Percentiles rank a stretch among this genome's conserved stretches.
phyloP scores from a whole-genome alignment of 176 grass and related monocot genomes.

The Hordeum vulgare region DNA sequence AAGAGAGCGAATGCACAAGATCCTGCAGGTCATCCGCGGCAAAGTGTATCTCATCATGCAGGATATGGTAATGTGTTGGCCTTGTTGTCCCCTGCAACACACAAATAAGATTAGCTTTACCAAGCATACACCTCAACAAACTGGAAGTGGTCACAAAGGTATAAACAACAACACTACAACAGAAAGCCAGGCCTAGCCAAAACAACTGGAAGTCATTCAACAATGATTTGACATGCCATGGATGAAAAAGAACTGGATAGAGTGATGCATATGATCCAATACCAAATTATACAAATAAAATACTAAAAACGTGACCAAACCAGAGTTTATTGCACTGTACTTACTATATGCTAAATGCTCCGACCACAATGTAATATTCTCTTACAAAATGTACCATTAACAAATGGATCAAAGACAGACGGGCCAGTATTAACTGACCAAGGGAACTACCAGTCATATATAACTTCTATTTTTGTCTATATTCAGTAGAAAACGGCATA shows the following conservation, averaged over 20 bases:
- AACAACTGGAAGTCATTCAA: neutral
- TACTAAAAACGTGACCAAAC: neutral
- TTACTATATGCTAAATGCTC: neutral
- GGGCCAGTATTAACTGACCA: too few relatives aligned
- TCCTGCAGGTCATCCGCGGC: conserved; percentile 72
- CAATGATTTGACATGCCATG: neutral
- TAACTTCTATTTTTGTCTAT: neutral
- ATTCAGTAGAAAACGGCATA: neutral
- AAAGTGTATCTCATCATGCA: conserved; percentile 89
- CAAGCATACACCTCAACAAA: neutral
- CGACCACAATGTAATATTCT: neutral
- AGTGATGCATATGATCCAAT: neutral
- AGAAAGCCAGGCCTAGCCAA: neutral
- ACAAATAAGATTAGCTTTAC: neutral
- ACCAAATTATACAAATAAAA: neutral
- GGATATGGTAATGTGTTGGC: conserved; percentile 83
- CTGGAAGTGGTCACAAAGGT: neutral
- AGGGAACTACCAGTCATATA: neutral
- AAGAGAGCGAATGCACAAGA: conserved; percentile 74
- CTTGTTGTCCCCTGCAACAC: conserved; percentile 67
- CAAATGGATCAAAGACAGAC: too few relatives aligned
- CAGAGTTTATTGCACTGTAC: neutral
- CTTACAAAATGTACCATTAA: neutral
- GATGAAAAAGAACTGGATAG: neutral
- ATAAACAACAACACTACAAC: neutral